Evolutionary conservation across 176 grass and related monocot genomes (phyloP).

Genomic region (Aegilops umbellulata): DNA sequence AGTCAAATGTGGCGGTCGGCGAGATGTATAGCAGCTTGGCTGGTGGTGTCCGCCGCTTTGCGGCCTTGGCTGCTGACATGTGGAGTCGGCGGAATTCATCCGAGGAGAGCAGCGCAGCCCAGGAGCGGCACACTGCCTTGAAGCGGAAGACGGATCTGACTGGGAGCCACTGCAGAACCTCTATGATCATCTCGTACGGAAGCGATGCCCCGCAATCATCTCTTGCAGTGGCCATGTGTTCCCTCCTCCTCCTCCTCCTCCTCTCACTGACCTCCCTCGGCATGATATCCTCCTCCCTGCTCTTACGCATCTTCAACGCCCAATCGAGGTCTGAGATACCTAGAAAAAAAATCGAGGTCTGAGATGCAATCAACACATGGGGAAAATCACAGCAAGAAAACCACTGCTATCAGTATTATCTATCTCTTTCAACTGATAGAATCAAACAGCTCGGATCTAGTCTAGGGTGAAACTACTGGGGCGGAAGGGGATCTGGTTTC

Average conservation of each 20-base stretch:
- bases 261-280: not conserved
- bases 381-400: not conserved
- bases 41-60: not conserved
- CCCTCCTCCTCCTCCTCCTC: not conserved
- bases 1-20: not conserved
- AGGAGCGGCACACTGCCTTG: not conserved
- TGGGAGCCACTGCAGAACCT: constrained; percentile 5
- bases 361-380: not conserved
- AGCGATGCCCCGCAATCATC: not conserved
- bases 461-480: too few species aligned
- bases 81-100: not conserved
- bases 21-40: not conserved
- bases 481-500: not conserved
- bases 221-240: not conserved
- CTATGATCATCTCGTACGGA: not conserved
- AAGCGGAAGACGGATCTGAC: constrained; percentile 22
- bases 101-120: not conserved
- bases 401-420: not conserved
- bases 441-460: not conserved
- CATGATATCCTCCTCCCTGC: not conserved
- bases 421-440: not conserved
- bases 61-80: not conserved
- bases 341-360: not conserved
- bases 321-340: not conserved
- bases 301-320: not conserved